Evolutionary conservation across 2,329 filamentous ascomycete species (phyloP).

Genomic region (Dactylellina cionopaga): DNA sequence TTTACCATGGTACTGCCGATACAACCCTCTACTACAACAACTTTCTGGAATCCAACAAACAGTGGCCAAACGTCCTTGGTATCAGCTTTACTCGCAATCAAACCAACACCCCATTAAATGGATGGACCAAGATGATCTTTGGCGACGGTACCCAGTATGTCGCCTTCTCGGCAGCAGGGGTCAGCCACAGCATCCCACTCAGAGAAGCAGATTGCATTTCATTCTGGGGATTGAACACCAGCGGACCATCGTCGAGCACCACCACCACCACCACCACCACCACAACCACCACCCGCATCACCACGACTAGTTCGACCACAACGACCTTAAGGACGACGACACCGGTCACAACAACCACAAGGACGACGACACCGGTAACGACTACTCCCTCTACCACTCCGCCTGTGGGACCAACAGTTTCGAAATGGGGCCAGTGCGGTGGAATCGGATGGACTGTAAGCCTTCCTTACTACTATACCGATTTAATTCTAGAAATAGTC

Average conservation of each 20-base stretch:
- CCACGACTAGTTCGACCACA: background rate
- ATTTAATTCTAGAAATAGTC: background rate
- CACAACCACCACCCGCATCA: background rate
- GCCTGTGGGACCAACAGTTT: slow-evolving; percentile 14
- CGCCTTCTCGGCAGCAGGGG: slow-evolving; percentile 26
- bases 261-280: slow-evolving; percentile 13
- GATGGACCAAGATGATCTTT: slow-evolving; percentile 54
- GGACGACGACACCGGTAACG: slow-evolving; percentile 23
- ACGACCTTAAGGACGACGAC: slow-evolving; percentile 7
- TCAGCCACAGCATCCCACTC: slow-evolving; percentile 24
- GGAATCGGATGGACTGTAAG: slow-evolving; percentile 52
- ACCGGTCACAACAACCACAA: background rate
- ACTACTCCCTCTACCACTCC: slow-evolving; percentile 19
- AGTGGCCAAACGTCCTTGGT: slow-evolving; percentile 67
- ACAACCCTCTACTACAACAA: slow-evolving; percentile 66
- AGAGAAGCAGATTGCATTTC: slow-evolving; percentile 9
- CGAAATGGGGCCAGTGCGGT: slow-evolving; percentile 50
- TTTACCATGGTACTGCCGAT: slow-evolving; percentile 69
- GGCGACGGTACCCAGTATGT: slow-evolving; percentile 53
- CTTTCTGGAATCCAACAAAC: slow-evolving; percentile 69
- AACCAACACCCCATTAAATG: slow-evolving; percentile 49
- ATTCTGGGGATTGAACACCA: slow-evolving; percentile 38
- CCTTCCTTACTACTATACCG: background rate
- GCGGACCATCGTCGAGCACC: slow-evolving; percentile 18
- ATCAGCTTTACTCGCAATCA: slow-evolving; percentile 56